Evolutionary conservation across 352 stramenopile genomes (phyloP), one percentile per base, ranked within the genome.

Genomic region (Phytopythium mirpurense): DNA sequence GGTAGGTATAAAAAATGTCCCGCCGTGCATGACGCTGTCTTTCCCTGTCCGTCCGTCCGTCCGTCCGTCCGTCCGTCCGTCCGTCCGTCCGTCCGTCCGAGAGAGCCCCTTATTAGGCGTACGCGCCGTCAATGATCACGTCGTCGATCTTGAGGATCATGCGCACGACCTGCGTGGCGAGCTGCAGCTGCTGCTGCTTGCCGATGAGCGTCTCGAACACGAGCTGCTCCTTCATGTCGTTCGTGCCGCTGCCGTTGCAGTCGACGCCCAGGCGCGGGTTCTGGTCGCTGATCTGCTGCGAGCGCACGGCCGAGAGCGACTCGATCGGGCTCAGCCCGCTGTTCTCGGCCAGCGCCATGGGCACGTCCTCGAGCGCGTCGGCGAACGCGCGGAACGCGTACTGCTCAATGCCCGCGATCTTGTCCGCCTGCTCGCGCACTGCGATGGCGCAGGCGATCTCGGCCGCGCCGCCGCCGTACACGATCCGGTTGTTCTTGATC

Each of bases 71-170:
- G 9, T 32, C 9, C 5, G 29, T 32, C 29, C 5, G 29, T 9
- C 9, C 29, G 29, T 32, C 29, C 5, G 9, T 32, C 9, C 5
- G 29, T 32, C 29, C 5, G 29, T 9, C 9, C 29, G n/a, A n/a
- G n/a, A 32, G 29, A 9, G 5, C 29, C 6, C 36, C 4, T 16
- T 16, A 12, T n/a, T 90, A 95, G 59, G 78, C 69, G 67, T 98
- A 98, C 48, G 73, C 76, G 61, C 93, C 94, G 64, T 97, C 78
- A 60, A 97, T 86, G 78, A 99, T 99, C 29, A 99, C 95, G 82
- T 99, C 97, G 75, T 99, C 97, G 65, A 99, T 99, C 88, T 99
- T 99, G 55, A 99, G 86, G 68, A 99, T 99, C 96, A 99, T 99
- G 70, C 98, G 98, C 65, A 99, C 97, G 41, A 99, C 95, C 78